Percentiles rank a stretch among this genome's conserved stretches.
Conservation (phyloP, 208 protist species). For the Leptomonas pyrrhocoris region DNA sequence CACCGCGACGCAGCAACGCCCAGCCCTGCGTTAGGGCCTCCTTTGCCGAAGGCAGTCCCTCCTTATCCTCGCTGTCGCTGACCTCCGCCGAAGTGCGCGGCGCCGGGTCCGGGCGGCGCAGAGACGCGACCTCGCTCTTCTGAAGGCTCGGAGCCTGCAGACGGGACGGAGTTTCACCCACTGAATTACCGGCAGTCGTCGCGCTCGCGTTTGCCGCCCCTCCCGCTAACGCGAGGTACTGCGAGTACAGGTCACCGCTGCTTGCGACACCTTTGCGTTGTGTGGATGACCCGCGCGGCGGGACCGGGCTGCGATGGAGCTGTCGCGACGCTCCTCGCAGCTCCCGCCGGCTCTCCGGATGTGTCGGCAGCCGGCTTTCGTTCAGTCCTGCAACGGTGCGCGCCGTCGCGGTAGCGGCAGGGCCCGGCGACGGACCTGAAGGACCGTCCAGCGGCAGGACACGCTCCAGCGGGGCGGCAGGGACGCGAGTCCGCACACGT, state of each 20-base stretch:
- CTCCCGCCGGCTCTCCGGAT: neutral
- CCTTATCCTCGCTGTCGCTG: constrained; percentile 8
- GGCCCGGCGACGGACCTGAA: neutral
- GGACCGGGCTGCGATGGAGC: neutral
- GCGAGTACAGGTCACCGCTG: constrained; percentile 36
- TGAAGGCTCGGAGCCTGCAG: neutral
- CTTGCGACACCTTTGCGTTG: neutral
- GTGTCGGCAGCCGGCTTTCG: constrained; percentile 28
- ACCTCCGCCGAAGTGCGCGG: neutral
- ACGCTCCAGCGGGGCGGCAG: constrained; percentile 41
- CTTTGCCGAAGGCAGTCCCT: constrained; percentile 23
- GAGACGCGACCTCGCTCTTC: constrained; percentile 5
- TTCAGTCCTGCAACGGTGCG: constrained; percentile 34
- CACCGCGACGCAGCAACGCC: constrained; percentile 56
- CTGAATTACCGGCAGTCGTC: neutral
- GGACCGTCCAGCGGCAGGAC: constrained; percentile 46
- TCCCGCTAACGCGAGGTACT: constrained; percentile 39
- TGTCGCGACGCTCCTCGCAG: neutral
- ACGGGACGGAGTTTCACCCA: neutral
- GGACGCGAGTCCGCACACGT: constrained; percentile 41
- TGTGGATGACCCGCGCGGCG: neutral
- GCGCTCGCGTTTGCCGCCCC: neutral
- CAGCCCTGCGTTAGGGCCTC: constrained; percentile 62
- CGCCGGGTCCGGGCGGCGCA: neutral
- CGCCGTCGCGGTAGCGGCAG: neutral